Evolutionary conservation across 371 early-diverging fungal genomes (phyloP), one percentile per base, ranked within the genome.

Genomic region (Capniomyces stellatus): DNA sequence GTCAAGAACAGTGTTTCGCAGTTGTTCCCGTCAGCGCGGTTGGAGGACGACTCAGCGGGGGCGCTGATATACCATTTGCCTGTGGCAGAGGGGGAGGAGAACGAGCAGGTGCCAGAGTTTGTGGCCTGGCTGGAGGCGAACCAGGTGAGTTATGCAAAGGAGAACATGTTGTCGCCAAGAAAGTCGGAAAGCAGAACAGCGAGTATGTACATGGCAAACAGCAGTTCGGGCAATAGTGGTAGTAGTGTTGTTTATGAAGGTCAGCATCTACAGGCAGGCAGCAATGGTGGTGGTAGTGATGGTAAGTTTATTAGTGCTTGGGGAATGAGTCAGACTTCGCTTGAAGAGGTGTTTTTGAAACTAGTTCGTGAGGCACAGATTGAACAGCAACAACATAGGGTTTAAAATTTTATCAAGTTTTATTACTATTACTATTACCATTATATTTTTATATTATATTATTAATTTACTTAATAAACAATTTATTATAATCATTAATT

Each of bases 311-410:
- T 77, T 52, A 43, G 68, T 41, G 82, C 81, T 58, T 84, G 80
- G 79, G 83, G 82, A 24, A 61, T 84, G 23, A 69, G 71, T 23
- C 77, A 81, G 60, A 76, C 78, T 2, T 65, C 67, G 0, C 54
- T 81, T 30, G 79, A 79, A 52, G 77, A 78, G 58, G 78, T 77
- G 40, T 77, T 78, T 54, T 43, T 75, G 63, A 60, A 62, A 28
- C 70, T 75, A 29, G 67, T 75, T 30, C 59, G 65, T 22, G 73
- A 73, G 23, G 71, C 64, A 24, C 63, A 71, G 23, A 70, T 70
- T n/a, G 44, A 44, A 44, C 44, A 44, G 15, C 35, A 35, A 35
- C n/a, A n/a, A n/a, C n/a, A n/a, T n/a, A n/a, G n/a, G n/a, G n/a
- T n/a, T n/a, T n/a, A n/a, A n/a, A n/a, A n/a, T n/a, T n/a, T n/a